Base-by-base conservation (phyloP, 1,284 basidiomycete species). In the Irpex sp. region DNA sequence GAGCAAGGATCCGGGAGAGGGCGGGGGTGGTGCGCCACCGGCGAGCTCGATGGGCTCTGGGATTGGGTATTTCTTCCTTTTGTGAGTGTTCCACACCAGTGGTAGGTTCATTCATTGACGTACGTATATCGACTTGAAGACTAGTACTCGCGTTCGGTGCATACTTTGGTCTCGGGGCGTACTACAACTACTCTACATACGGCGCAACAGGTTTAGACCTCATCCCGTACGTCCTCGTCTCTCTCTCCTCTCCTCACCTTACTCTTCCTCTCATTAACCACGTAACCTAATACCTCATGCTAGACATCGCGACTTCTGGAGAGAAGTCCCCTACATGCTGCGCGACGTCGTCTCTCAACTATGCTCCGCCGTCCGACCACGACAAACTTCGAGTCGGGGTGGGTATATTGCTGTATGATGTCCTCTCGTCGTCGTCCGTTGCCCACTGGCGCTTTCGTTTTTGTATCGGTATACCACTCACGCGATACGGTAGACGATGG, bases 261-360 rank as follows among this genome's bases (percentile, higher is more conserved):
- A 28, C n/a, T n/a, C n/a, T n/a, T n/a, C n/a, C 28, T 28, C n/a
- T n/a, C n/a, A n/a, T n/a, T n/a, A n/a, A n/a, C n/a, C n/a, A n/a
- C n/a, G n/a, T n/a, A n/a, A n/a, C 19, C 59, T 47, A 59, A 45
- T 61, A 56, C 58, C 42, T 60, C 5, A 9, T 12, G 16, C 51
- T 66, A 93, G 91, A 63, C 91, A 93, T 73, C 88, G 90, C 53
- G 90, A 93, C 71, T 91, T 94, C 74, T 93, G 90, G 90, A 78
- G 85, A 72, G 91, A 94, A 73, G 87, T 93, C 4, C 91, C 91
- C 3, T 92, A 90, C 67, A 88, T 94, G 83, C 71, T 92, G 42
- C 79, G 80, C 47, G 91, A 93, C 67, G 84, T 94, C 37, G 71
- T 86, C 56, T 84, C 86, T 16, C 90, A 92, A 73, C 73, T 93